Percentiles rank a stretch among this genome's conserved stretches.
Conservation (phyloP, 106 monocot species). For the Dendrobium huoshanense region DNA sequence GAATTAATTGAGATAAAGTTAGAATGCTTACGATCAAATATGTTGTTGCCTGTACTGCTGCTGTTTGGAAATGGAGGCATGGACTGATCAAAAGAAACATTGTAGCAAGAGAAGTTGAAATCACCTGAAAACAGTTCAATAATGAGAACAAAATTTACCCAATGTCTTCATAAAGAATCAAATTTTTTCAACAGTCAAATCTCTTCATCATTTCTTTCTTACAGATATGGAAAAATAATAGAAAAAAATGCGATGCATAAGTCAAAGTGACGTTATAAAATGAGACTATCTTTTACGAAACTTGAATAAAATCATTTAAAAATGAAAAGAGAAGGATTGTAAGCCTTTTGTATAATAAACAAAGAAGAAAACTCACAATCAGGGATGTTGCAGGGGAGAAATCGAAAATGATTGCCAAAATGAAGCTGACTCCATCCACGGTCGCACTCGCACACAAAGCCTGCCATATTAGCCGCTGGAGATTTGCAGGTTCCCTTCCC, state of each 20-base stretch:
- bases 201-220: too few relatives aligned
- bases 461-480: constrained; percentile 2
- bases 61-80: neutral
- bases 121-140: constrained; percentile 15
- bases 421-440: constrained; percentile 26
- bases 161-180: too few relatives aligned
- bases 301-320: too few relatives aligned
- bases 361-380: constrained; percentile 19
- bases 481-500: constrained; percentile 33
- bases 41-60: neutral
- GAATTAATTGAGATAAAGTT: too few relatives aligned
- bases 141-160: too few relatives aligned
- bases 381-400: constrained; percentile 41
- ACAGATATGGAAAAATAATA: too few relatives aligned
- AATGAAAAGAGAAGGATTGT: too few relatives aligned
- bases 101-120: constrained; percentile 18
- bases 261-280: too few relatives aligned
- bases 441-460: constrained; percentile 26
- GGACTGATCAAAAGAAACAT: constrained; percentile 7
- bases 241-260: too few relatives aligned
- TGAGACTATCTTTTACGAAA: too few relatives aligned
- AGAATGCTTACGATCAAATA: neutral
- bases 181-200: too few relatives aligned
- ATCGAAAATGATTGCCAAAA: constrained; percentile 9
- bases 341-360: too few relatives aligned